Evolutionary conservation across 352 stramenopile genomes (phyloP), one percentile per base, ranked within the genome.

Genomic region (Phytophthora pluvialis): DNA sequence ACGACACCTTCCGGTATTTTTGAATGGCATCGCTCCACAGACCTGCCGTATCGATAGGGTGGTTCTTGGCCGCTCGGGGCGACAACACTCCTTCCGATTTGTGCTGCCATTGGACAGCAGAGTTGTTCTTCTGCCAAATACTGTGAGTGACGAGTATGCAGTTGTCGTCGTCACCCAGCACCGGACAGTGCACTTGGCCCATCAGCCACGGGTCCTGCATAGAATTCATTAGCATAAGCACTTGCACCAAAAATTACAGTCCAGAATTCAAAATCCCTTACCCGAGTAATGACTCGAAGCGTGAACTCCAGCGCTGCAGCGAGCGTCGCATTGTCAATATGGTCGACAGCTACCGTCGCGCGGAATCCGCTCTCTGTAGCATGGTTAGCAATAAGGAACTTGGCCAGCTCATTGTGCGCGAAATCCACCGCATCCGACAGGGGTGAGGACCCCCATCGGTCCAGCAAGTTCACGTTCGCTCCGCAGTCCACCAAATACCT

Each of bases 361-460:
- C 70, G 72, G 33, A 89, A 85, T 16, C 86, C 86, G 53, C 79
- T 88, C 46, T 90, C 82, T 3, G 76, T 87, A 7, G 80, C 86
- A 32, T 90, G 76, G 45, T 89, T 80, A 0, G 68, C 72, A 42
- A 88, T 81, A 0, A 94, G 57, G 26, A 88, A 90, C 18, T 81
- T 77, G 3, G 86, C 86, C 11, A 94, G 55, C 4, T 89, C 70
- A 50, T 92, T 91, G 62, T 94, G 86, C 0, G 84, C 84, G 59
- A 94, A 94, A 64, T 89, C 76, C 4, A 93, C 75, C 0, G 86
- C 86, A 46, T 94, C 86, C 0, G 84, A 87, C 13, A 94, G 62
- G 3, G 86, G 73, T 0, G 86, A 92, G 12, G 78, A 92, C 4
- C 84, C 81, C 84, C 84, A 94, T 48, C 86, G 84, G 64, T 94